Evolutionary conservation across 257 asterid genomes (phyloP), one percentile per base, ranked within the genome.

Genomic region (Capsicum pubescens): DNA sequence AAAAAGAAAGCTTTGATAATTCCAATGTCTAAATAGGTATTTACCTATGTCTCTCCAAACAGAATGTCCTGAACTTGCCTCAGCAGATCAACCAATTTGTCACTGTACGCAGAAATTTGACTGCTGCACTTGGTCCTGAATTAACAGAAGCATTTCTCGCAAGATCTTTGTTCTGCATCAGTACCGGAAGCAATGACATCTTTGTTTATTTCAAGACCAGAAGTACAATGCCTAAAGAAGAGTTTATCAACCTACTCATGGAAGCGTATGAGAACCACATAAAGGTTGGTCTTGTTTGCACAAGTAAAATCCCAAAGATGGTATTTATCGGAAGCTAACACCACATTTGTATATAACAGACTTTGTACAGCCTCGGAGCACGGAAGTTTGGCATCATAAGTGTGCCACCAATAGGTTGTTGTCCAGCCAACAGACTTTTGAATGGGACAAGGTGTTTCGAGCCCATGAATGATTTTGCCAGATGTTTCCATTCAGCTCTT

Each of bases 111-210:
- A 76, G 84, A 14, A 89, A 88, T 69, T 89, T 93, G 60, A 85
- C 88, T 0, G 84, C 86, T 58, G 59, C 79, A 57, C 67, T 89
- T 74, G 95, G 94, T 44, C 56, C 80, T 17, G 81, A 71, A 52
- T 87, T 88, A 83, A 86, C 93, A 26, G 83, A 90, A 9, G 54
- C 83, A 60, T 57, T 86, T 71, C 89, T 94, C 14, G 82, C 84
- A 0, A 91, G 86, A 86, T 90, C 98, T 0, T 0, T 92, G 85
- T 88, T 91, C 90, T 91, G 87, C 90, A 90, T 94, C 86, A 92
- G 96, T 66, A 60, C 88, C 15, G 96, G 97, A 48, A 89, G 98
- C 91, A 94, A 94, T 46, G 97, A 94, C 88, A 86, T 92, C 60
- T 90, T 94, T 8, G 90, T 87, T 67, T 92, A 94, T 87, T 92